Evolutionary conservation across 2,329 filamentous ascomycete genomes (phyloP).

Genomic region (Rutstroemia sp.): DNA sequence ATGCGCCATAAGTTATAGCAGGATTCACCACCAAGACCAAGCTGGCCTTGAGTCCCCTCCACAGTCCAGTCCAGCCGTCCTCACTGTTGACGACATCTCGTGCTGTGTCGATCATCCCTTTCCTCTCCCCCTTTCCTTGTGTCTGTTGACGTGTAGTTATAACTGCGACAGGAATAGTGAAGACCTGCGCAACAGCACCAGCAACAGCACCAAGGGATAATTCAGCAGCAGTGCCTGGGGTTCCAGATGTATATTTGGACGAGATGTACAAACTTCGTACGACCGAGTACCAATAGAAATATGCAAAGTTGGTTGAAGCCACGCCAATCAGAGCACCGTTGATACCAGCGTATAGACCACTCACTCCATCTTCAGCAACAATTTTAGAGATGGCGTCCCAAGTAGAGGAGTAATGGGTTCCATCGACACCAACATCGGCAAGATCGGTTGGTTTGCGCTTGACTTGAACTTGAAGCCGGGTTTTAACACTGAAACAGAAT

Average conservation of each 20-base stretch:
- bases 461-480: constrained; percentile 88
- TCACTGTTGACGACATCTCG: constrained; percentile 84
- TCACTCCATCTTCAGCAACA: constrained; percentile 67
- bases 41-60: constrained; percentile 93
- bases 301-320: constrained; percentile 96
- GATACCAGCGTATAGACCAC: constrained; percentile 85
- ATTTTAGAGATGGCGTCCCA: constrained; percentile 87
- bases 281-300: constrained; percentile 98
- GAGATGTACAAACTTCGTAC: constrained; percentile 74
- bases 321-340: constrained; percentile 81
- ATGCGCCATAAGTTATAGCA: constrained; percentile 94
- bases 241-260: constrained; percentile 46
- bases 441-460: constrained; percentile 48
- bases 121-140: constrained; percentile 74
- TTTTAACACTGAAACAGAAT: constrained; percentile 69
- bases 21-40: constrained; percentile 94
- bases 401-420: constrained; percentile 76
- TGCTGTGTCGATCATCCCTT: constrained; percentile 80
- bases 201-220: constrained; percentile 78
- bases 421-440: constrained; percentile 37
- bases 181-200: constrained; percentile 86
- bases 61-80: constrained; percentile 82
- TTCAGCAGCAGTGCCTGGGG: constrained; percentile 75
- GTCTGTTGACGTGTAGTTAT: constrained; percentile 96
- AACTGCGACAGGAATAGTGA: constrained; percentile 93